Conservation (phyloP, 768 basidiomycete genomes). For the Lactifluus echinatus region DNA sequence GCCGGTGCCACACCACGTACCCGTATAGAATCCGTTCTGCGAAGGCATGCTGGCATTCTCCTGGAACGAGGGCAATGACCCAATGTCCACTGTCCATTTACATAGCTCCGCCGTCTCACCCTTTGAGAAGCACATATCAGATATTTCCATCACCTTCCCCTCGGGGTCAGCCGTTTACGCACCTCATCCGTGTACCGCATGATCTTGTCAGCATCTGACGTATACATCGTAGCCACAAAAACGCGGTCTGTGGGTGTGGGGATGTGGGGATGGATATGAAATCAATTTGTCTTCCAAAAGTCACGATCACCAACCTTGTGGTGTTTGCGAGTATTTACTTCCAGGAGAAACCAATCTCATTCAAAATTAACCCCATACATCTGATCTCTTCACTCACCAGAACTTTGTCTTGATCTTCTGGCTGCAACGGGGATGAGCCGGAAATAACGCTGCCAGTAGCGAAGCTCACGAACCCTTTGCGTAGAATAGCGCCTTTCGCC, state of each 20-base stretch:
- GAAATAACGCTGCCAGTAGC: not conserved
- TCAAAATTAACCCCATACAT: not conserved
- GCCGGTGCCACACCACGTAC: conserved; percentile 30
- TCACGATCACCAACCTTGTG: conserved; percentile 34
- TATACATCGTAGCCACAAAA: conserved; percentile 78
- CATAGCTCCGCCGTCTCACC: conserved; percentile 68
- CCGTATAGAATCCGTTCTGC: conserved; percentile 68
- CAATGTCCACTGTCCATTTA: conserved; percentile 83
- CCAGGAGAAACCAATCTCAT: conserved; percentile 11
- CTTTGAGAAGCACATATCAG: conserved; percentile 23
- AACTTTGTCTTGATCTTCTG: conserved; percentile 77
- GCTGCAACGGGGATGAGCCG: conserved; percentile 33
- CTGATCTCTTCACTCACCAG: conserved; percentile 43
- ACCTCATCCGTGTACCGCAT: conserved; percentile 82
- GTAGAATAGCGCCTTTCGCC: conserved; percentile 75
- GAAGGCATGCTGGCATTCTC: conserved; percentile 53
- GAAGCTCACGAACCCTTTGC: conserved; percentile 60
- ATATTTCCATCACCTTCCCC: not conserved
- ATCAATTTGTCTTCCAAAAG: conserved; percentile 5
- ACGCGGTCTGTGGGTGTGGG: conserved; percentile 49
- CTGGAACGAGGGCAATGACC: conserved; percentile 68
- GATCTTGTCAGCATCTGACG: conserved; percentile 61
- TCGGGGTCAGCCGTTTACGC: conserved; percentile 17
- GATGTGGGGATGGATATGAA: not conserved
- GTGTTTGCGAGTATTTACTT: conserved; percentile 64